These are phyloP conservation scores for Oryza meridionalis DNA, from an alignment of 176 grass and related monocot genomes.

Conservation along the genomic window DNA sequence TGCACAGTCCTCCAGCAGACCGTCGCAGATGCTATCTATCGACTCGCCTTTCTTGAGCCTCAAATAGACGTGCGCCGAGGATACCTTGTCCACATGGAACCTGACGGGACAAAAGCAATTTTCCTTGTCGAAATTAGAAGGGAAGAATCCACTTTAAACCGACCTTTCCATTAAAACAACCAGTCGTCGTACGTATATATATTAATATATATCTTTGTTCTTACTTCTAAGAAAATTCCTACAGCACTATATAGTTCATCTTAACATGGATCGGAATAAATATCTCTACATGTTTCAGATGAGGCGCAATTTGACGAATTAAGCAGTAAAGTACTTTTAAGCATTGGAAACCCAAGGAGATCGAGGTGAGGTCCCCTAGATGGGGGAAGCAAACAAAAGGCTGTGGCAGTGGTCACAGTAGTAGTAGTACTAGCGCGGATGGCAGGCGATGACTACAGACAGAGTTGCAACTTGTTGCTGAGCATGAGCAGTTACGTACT, in stretches of 20 bases:
- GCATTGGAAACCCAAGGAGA: not conserved
- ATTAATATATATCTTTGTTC: too few relatives aligned
- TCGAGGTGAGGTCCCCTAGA: not conserved
- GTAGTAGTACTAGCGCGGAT: not conserved
- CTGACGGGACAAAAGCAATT: constrained; percentile 33
- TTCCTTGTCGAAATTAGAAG: not conserved
- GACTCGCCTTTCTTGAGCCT: constrained; percentile 86
- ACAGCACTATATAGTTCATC: too few relatives aligned
- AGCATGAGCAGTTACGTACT: not conserved
- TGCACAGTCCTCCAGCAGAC: constrained; percentile 81
- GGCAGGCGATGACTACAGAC: not conserved
- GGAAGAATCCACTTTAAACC: not conserved
- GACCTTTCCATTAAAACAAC: too few relatives aligned
- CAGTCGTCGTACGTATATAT: too few relatives aligned
- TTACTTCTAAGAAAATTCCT: too few relatives aligned
- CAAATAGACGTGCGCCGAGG: constrained; percentile 97
- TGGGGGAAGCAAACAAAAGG: not conserved
- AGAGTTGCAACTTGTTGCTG: not conserved
- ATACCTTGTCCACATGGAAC: constrained; percentile 99
- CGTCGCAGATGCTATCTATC: constrained; percentile 77
- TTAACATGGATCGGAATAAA: not conserved
- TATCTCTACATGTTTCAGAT: too few relatives aligned
- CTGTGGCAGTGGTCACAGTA: not conserved
- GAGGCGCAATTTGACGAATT: not conserved
- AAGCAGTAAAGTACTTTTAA: not conserved